Evolutionary conservation across 2,329 filamentous ascomycete genomes (phyloP), one percentile per base, ranked within the genome.

Genomic region (Exophiala mesophila): DNA sequence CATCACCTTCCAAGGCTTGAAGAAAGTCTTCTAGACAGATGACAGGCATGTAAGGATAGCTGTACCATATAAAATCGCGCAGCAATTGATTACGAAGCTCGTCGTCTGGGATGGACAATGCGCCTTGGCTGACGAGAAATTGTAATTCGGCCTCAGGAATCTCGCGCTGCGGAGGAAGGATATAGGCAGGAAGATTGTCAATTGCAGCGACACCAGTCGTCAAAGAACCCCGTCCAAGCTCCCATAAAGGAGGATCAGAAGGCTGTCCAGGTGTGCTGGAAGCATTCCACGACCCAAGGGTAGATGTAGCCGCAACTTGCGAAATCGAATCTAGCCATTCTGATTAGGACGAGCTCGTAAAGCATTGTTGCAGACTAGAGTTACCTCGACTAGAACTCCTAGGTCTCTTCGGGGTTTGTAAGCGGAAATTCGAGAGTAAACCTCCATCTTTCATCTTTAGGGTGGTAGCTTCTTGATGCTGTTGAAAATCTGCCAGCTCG

Each of bases 41-140:
- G 24, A 95, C 71, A 18, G 89, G 89, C 88, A 96, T 95, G 62
- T 87, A 95, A 1, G 88, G 87, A 61, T 95, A 84, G 5, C 95
- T 87, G 60, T 83, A 95, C 65, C 94, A 85, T 49, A 90, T 74
- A 57, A 90, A 95, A 19, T 80, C 80, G 55, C 82, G 80, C 12
- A 96, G 69, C 30, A 95, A 73, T 44, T 88, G 87, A 61, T 85
- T 86, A 58, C 90, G 84, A 24, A 95, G 70, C 3, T 69, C 66
- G 4, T 73, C 63, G 28, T 76, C 72, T 2, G 89, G 89, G 29
- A 96, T 75, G 1, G 80, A 80, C 53, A 95, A 68, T 1, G 88
- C 88, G 3, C 88, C 88, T 31, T 13, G 13, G 5, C 17, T 12
- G n/a, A 5, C 29, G n/a, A 31, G 29, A 31, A 6, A 31, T 16